Percentiles rank a stretch among this genome's conserved stretches.
Evolutionary conservation across 2,329 filamentous ascomycete genomes (phyloP).

Genomic region (Amauroascus niger): DNA sequence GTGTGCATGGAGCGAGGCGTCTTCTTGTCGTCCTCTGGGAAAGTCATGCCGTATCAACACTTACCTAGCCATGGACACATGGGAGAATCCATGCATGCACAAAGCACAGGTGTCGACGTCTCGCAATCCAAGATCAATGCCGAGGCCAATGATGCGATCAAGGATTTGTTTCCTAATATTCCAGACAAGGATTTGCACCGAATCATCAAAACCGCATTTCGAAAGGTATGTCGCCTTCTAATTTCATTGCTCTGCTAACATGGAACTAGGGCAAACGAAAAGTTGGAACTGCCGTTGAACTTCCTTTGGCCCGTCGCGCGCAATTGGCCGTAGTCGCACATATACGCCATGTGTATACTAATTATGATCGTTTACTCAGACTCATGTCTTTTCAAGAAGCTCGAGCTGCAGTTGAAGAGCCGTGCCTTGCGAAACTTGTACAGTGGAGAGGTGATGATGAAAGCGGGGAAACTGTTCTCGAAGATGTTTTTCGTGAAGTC

Average conservation of each 20-base stretch:
- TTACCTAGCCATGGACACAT: constrained; percentile 21
- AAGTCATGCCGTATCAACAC: constrained; percentile 33
- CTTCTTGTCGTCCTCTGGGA: constrained; percentile 40
- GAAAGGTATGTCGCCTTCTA: constrained; percentile 39
- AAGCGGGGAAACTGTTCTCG: constrained; percentile 44
- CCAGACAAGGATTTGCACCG: constrained; percentile 48
- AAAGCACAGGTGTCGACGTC: constrained; percentile 25
- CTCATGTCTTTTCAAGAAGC: constrained; percentile 46
- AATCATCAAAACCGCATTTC: constrained; percentile 53
- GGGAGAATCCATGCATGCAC: constrained; percentile 4
- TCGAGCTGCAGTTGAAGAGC: constrained; percentile 46
- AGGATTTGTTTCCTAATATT: constrained; percentile 54
- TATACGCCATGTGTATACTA: constrained; percentile 53
- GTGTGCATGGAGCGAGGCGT: constrained; percentile 44
- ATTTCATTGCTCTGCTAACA: constrained; percentile 19
- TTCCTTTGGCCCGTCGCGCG: constrained; percentile 48
- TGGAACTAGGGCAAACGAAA: constrained; percentile 42
- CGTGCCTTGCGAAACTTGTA: constrained; percentile 47
- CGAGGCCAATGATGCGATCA: constrained; percentile 50
- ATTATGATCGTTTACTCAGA: constrained; percentile 51
- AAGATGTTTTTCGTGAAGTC: constrained; percentile 54
- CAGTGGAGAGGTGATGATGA: constrained; percentile 55
- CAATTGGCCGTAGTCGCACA: constrained; percentile 54
- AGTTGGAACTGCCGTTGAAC: constrained; percentile 48
- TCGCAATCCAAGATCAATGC: constrained; percentile 43